Base-by-base conservation (phyloP, 2,329 filamentous ascomycete genomes). In the Bipolaris victoriae region DNA sequence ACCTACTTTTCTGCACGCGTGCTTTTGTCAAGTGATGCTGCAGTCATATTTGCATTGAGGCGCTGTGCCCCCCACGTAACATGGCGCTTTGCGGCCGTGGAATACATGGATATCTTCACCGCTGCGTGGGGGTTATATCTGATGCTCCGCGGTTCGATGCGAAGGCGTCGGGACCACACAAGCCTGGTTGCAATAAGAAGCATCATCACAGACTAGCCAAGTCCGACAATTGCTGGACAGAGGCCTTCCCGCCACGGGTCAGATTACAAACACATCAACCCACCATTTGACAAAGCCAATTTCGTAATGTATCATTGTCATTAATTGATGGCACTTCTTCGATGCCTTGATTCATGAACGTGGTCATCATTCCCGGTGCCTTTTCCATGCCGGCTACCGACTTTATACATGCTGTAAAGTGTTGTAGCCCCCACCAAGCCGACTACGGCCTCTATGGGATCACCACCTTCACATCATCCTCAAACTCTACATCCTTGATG, bases 401-500 rank as follows among this genome's bases (percentile, higher is more conserved):
- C 24, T 45, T 16, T 44, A 24, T 51, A 35, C 40, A 33, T 51
- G 26, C 35, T 39, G 50, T 41, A n/a, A 46, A 40, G 29, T 57
- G 11, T 40, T 54, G 45, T 37, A 54, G 39, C 39, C 29, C 22
- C 44, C 24, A 18, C 31, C 7, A 39, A 45, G 15, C 44, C 31
- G 40, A 16, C 37, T 31, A 13, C 29, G 16, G 24, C 22, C 13
- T 66, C 81, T 74, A 89, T 69, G 86, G 83, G 67, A 82, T 79
- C 77, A 84, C 86, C 36, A 90, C 87, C 57, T 88, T 80, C 78
- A 87, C 88, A 80, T 90, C 88, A 75, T 97, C 91, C 75, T 94
- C 90, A 76, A 92, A 96, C 63, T 91, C 87, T 70, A 96, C 85
- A 70, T 95, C 91, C 68, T 86, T 82, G 61, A 99, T 89, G 10